A percentile compares a stretch with the other conserved stretches of the same genome.
Evolutionary conservation across 441 rosid species (phyloP).

Genomic region (Syzygium malaccense): DNA sequence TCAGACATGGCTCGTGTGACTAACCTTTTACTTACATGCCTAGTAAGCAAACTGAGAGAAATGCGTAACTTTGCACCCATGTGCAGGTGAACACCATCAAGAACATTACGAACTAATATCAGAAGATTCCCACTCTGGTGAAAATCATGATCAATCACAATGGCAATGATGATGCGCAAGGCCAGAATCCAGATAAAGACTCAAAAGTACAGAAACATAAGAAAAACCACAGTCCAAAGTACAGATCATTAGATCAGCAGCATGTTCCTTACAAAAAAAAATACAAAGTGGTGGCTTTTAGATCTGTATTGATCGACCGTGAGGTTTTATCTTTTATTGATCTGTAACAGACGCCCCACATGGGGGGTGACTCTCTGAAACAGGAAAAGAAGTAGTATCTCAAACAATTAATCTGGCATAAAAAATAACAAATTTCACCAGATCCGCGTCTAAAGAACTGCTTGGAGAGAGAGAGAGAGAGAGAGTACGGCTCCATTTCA

Average conservation of each 20-base stretch:
- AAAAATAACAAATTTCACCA: not conserved
- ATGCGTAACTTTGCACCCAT: not conserved
- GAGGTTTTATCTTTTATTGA: not conserved
- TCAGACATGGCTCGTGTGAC: not conserved
- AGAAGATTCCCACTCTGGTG: not conserved
- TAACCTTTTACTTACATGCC: not conserved
- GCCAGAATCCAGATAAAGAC: not conserved
- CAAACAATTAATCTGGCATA: not conserved
- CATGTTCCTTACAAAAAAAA: not conserved
- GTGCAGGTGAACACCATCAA: not conserved
- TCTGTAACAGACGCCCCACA: not conserved
- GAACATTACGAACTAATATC: not conserved
- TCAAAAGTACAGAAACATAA: not conserved
- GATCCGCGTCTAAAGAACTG: not conserved
- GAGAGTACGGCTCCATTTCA: not conserved
- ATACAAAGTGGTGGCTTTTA: not conserved
- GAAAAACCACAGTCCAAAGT: not conserved
- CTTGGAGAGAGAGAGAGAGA: not conserved
- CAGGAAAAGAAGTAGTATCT: not conserved
- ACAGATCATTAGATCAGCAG: not conserved
- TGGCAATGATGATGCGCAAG: not conserved
- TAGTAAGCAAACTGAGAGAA: not conserved
- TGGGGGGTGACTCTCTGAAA: not conserved
- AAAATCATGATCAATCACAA: not conserved
- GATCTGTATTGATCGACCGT: not conserved